Evolutionary conservation across 345 rosid species (phyloP).

Genomic region (Moricandia moricandioides): DNA sequence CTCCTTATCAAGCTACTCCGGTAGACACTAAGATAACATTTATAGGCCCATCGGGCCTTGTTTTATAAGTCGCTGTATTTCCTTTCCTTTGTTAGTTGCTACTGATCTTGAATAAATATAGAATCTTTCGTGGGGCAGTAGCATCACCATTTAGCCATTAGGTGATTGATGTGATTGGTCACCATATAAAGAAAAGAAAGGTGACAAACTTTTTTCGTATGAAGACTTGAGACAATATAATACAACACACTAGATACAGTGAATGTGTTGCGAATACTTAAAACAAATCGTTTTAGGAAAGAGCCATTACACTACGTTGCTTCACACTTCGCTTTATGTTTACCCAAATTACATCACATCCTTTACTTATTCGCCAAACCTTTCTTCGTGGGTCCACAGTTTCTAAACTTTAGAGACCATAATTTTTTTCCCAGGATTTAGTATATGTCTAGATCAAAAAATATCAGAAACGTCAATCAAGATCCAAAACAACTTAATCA

Average conservation of each 20-base stretch:
- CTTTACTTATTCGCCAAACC: constrained; percentile 25
- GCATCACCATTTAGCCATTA: constrained; percentile 5
- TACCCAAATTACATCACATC: constrained; percentile 4
- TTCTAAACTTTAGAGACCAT: constrained; percentile 25
- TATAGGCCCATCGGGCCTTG: constrained; percentile 14
- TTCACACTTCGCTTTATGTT: constrained; percentile 22
- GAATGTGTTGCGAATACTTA: constrained; percentile 29
- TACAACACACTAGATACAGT: constrained; percentile 26
- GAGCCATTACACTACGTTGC: constrained; percentile 25
- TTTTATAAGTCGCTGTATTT: neutral
- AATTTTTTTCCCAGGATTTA: neutral
- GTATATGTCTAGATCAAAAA: constrained; percentile 21
- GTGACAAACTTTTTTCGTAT: constrained; percentile 2
- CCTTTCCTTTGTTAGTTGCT: neutral
- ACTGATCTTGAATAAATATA: neutral
- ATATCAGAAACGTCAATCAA: neutral
- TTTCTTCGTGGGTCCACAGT: constrained; percentile 24
- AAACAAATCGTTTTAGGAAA: constrained; percentile 15
- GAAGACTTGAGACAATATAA: constrained; percentile 7
- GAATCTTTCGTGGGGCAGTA: neutral
- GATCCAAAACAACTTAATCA: constrained; percentile 5
- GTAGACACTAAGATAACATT: neutral
- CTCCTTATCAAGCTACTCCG: neutral
- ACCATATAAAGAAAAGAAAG: constrained; percentile 21
- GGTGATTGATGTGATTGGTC: constrained; percentile 27